phyloP scores from a whole-genome alignment of 805 yeast species.

The Candida succiphila region DNA sequence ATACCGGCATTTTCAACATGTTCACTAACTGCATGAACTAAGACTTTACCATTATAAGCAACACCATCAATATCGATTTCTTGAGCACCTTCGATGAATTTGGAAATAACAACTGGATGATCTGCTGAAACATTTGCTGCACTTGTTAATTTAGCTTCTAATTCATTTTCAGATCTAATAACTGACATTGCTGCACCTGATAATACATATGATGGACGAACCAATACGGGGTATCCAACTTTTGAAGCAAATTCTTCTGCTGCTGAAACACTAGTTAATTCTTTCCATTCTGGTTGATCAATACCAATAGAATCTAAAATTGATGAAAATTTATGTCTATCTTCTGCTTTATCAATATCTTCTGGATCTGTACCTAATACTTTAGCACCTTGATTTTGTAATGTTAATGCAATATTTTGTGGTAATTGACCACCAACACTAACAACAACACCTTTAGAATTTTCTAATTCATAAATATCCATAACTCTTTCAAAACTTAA shows the following conservation, averaged over 20 bases:
- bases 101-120: constrained; percentile 95
- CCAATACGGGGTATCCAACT: constrained; percentile 92
- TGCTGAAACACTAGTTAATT: constrained; percentile 74
- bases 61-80: constrained; percentile 98
- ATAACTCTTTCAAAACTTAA: constrained; percentile 90
- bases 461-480: constrained; percentile 93
- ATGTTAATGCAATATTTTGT: constrained; percentile 84
- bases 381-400: constrained; percentile 76
- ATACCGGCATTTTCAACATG: constrained; percentile 98
- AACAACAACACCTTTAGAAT: constrained; percentile 84
- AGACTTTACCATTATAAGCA: constrained; percentile 77
- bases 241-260: constrained; percentile 78
- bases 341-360: constrained; percentile 95
- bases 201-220: constrained; percentile 93
- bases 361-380: constrained; percentile 91
- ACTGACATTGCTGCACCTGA: constrained; percentile 99
- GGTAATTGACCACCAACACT: constrained; percentile 98
- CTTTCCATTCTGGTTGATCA: constrained; percentile 98
- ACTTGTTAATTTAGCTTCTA: constrained; percentile 69
- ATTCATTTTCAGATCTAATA: constrained; percentile 67
- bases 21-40: constrained; percentile 94
- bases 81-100: constrained; percentile 91
- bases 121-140: constrained; percentile 93
- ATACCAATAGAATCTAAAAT: constrained; percentile 87
- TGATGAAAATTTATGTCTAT: constrained; percentile 94